phyloP scores from a whole-genome alignment of 2,329 filamentous ascomycete species.

The Clonostachys rhizophaga region DNA sequence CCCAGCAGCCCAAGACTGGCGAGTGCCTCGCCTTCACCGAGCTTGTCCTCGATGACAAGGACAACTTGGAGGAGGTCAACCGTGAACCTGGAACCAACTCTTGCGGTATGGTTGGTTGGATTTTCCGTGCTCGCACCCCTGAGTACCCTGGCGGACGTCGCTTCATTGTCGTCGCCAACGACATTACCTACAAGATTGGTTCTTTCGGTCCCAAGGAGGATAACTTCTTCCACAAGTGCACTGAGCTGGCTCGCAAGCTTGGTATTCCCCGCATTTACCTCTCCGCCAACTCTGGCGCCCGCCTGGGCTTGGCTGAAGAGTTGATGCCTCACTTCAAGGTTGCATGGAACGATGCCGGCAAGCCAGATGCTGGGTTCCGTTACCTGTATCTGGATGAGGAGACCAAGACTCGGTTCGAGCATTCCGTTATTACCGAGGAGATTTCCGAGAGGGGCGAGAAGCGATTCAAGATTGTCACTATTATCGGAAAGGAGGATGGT shows the following conservation, averaged over 20 bases:
- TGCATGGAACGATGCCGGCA: slow-evolving; percentile 83
- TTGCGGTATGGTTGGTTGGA: slow-evolving; percentile 98
- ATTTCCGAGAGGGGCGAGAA: slow-evolving; percentile 83
- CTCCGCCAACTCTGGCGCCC: slow-evolving; percentile 97
- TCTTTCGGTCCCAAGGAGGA: slow-evolving; percentile 96
- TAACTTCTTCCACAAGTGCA: slow-evolving; percentile 98
- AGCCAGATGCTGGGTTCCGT: slow-evolving; percentile 87
- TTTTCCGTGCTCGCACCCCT: slow-evolving; percentile 89
- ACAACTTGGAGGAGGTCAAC: slow-evolving; percentile 87
- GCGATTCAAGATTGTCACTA: slow-evolving; percentile 88
- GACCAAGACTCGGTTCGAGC: slow-evolving; percentile 81
- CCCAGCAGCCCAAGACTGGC: slow-evolving; percentile 78
- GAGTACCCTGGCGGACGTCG: slow-evolving; percentile 91
- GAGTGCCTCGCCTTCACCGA: slow-evolving; percentile 94
- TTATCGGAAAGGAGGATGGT: slow-evolving; percentile 90
- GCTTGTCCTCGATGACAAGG: slow-evolving; percentile 89
- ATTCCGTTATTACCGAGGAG: slow-evolving; percentile 72
- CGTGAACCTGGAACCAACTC: slow-evolving; percentile 93
- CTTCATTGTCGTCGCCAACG: slow-evolving; percentile 96
- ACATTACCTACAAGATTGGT: slow-evolving; percentile 98
- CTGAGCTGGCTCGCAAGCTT: slow-evolving; percentile 86
- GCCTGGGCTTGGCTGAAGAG: slow-evolving; percentile 94
- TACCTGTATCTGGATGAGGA: slow-evolving; percentile 92
- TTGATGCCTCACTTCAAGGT: slow-evolving; percentile 96
- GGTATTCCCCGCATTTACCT: slow-evolving; percentile 97